A percentile compares a stretch with the other conserved stretches of the same genome.
Evolutionary conservation across 2,329 filamentous ascomycete species (phyloP).

Genomic region (Fusarium sp.): DNA sequence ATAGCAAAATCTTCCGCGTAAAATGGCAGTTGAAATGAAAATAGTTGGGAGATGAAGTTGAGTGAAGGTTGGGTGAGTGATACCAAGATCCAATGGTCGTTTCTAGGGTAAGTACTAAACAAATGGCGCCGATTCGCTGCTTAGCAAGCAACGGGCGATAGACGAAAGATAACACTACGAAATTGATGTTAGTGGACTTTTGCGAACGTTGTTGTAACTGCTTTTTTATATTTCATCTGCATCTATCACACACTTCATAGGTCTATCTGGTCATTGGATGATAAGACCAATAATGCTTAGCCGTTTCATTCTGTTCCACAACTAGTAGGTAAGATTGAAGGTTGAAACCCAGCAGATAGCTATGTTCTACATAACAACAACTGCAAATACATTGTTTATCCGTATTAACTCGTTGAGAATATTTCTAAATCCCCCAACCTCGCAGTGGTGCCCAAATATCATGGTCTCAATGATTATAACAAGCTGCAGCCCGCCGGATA

Average conservation of each 20-base stretch:
- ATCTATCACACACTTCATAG: not conserved
- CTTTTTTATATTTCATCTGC: not conserved
- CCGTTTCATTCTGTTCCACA: not conserved
- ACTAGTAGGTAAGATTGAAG: not conserved
- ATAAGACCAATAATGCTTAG: not conserved
- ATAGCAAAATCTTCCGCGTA: not conserved
- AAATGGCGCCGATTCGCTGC: conserved; percentile 37
- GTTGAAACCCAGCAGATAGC: not conserved
- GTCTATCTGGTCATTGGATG: not conserved
- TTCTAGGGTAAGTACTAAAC: conserved; percentile 39
- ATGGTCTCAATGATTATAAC: not conserved
- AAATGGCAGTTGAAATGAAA: not conserved
- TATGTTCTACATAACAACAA: not conserved
- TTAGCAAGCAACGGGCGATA: conserved; percentile 26
- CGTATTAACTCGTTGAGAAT: not conserved
- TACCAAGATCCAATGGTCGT: conserved; percentile 6
- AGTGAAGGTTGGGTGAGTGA: not conserved
- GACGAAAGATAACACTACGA: not conserved
- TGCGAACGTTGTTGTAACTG: not conserved
- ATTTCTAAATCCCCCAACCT: not conserved
- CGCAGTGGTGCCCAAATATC: not conserved
- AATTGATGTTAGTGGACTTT: not conserved
- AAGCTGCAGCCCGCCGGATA: not conserved
- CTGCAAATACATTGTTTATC: not conserved
- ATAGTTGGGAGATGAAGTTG: not conserved